These are phyloP conservation scores for Parietaria judaica DNA, from an alignment of 306 rosid genomes.

Conservation along the genomic window DNA sequence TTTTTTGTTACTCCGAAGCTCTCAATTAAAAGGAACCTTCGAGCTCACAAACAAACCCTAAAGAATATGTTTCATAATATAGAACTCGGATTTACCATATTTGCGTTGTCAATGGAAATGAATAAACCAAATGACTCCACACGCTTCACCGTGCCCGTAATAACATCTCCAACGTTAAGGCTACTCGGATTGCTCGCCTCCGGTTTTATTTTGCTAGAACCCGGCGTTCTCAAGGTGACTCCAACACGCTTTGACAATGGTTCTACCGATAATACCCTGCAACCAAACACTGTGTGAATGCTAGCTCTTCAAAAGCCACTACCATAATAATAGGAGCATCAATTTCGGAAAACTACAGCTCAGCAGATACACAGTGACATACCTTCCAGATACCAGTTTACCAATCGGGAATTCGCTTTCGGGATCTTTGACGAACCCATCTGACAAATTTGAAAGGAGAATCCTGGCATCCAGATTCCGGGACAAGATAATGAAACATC, in stretches of 20 bases:
- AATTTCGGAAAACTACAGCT: background rate
- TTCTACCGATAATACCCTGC: conserved; percentile 84
- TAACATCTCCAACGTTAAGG: conserved; percentile 55
- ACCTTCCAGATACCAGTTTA: conserved; percentile 78
- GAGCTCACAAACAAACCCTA: background rate
- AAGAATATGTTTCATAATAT: background rate
- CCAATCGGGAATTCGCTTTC: conserved; percentile 76
- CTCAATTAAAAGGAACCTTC: too few species aligned
- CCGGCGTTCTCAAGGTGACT: conserved; percentile 64
- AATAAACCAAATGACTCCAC: conserved; percentile 85
- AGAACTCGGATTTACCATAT: conserved; percentile 39
- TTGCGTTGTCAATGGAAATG: conserved; percentile 57
- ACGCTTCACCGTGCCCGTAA: conserved; percentile 74
- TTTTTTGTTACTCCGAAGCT: too few species aligned
- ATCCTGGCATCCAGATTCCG: conserved; percentile 78
- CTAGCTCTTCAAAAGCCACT: conserved; percentile 5
- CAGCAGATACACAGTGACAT: conserved; percentile 6
- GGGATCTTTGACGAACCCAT: conserved; percentile 53
- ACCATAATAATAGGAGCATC: background rate
- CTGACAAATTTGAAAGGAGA: conserved; percentile 71
- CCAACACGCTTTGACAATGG: conserved; percentile 78
- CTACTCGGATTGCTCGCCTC: conserved; percentile 41
- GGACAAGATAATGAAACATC: conserved; percentile 76
- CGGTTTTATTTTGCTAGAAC: conserved; percentile 26
- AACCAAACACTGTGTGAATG: conserved; percentile 21